Evolutionary conservation across 257 asterid species (phyloP), one percentile per base, ranked within the genome.

Genomic region (Cruciata laevipes): DNA sequence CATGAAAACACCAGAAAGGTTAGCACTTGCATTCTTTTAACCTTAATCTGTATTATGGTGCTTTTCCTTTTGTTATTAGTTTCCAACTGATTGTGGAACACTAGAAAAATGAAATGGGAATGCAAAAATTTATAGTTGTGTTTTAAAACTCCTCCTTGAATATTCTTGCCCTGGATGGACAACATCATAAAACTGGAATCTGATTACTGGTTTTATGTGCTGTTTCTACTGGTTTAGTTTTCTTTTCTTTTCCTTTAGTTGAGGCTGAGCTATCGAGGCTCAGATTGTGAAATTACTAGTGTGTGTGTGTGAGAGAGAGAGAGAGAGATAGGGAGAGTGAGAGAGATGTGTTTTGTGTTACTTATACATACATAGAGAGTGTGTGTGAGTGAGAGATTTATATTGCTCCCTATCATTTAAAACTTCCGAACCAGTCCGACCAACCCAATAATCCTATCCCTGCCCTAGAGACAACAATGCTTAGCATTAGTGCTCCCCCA

Each of bases 1-100:
- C 83, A 75, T 94, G 77, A 88, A 94, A 80, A 94, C 97, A 23
- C 97, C 99, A 21, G 95, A 82, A 74, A 90, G 97, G 99, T 90
- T 88, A 56, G 71, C 6, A 52, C 21, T 70, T 42, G 18, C 7
- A 27, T 38, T 25, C 40, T 17, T 66, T 23, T 67, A 6, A 31
- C n/a, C 40, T 27, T 27, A 65, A 7, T 65, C 5, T 1, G 38
- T 18, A 31, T 72, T 30, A 0, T 59, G 53, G 21, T 57, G 27
- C 53, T 25, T 44, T 65, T 17, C 20, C 40, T 23, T 42, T 16
- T 16, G 31, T 11, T 24, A 44, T 25, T 27, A 25, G 6, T 58
- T 37, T 58, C 30, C 30, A 17, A 58, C 0, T 20, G 21, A 58
- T 24, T 57, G 33, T 57, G 32, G 32, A 57, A 8, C 4, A 5